These are phyloP conservation scores for Rhizopogon vinicolor DNA, from an alignment of 768 basidiomycete species.

Conservation along the genomic window DNA sequence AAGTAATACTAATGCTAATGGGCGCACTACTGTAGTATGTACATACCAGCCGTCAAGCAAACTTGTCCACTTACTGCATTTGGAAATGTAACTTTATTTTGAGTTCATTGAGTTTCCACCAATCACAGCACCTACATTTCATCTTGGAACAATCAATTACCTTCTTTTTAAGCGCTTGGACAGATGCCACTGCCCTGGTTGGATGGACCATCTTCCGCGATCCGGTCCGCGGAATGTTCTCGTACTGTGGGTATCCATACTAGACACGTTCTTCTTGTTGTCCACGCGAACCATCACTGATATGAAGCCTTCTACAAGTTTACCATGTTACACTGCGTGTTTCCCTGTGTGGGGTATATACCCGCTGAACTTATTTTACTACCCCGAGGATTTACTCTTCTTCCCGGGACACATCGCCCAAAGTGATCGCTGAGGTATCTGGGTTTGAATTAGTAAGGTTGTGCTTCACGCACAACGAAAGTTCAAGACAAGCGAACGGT, in stretches of 20 bases:
- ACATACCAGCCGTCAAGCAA: too few species aligned
- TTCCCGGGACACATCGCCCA: background rate
- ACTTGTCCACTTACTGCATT: too few species aligned
- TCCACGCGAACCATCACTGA: background rate
- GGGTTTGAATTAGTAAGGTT: background rate
- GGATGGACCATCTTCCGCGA: background rate
- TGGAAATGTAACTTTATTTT: too few species aligned
- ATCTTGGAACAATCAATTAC: background rate
- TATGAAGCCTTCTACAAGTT: background rate
- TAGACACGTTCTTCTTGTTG: background rate
- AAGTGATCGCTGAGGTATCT: background rate
- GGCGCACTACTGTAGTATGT: too few species aligned
- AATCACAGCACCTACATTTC: background rate
- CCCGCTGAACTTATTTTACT: background rate
- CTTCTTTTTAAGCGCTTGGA: background rate
- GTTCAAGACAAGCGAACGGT: too few species aligned
- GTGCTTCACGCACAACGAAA: background rate
- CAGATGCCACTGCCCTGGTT: background rate
- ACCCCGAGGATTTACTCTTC: background rate
- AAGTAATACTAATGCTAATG: too few species aligned
- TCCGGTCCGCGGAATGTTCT: background rate
- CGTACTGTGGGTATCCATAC: background rate
- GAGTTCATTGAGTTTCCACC: background rate
- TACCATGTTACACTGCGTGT: background rate
- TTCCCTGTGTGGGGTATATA: background rate